Conservation (phyloP, 2,329 filamentous ascomycete species). For the Blumeria hordei region DNA sequence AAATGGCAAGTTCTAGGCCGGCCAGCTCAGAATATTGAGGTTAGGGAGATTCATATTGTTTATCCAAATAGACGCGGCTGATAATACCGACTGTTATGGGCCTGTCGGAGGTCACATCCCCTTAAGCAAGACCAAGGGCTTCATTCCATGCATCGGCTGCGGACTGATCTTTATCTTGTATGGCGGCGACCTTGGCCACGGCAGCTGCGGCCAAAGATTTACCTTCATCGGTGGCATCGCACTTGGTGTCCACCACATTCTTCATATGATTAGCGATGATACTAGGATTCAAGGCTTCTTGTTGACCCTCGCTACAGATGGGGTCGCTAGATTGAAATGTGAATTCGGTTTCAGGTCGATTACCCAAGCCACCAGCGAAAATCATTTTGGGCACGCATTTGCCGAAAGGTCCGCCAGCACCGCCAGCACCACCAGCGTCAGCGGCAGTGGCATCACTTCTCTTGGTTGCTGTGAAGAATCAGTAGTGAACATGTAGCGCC, state of each 20-base stretch:
- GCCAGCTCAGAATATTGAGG: too few relatives aligned
- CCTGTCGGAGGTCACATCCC: too few relatives aligned
- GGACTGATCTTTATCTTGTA: slow-evolving; percentile 23
- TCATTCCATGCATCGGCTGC: slow-evolving; percentile 23
- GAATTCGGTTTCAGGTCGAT: slow-evolving; percentile 29
- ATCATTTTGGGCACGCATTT: slow-evolving; percentile 26
- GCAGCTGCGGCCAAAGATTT: slow-evolving; percentile 17
- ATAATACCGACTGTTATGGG: too few relatives aligned
- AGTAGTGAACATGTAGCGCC: too few relatives aligned
- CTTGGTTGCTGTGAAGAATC: too few relatives aligned
- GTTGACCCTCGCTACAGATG: slow-evolving; percentile 32
- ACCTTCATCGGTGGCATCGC: slow-evolving; percentile 35
- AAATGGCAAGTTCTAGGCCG: too few relatives aligned
- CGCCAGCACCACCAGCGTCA: not conserved
- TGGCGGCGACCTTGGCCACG: slow-evolving; percentile 25
- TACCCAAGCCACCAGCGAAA: slow-evolving; percentile 28
- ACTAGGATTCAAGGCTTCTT: slow-evolving; percentile 45
- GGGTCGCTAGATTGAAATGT: slow-evolving; percentile 45
- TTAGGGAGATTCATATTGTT: too few relatives aligned
- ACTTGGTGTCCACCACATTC: slow-evolving; percentile 44
- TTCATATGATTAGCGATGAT: slow-evolving; percentile 53
- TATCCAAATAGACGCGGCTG: too few relatives aligned
- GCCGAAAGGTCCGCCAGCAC: slow-evolving; percentile 18
- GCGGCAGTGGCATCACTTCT: too few relatives aligned
- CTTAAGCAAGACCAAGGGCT: slow-evolving; percentile 15